These are phyloP conservation scores for Podospora sp. DNA, from an alignment of 495 filamentous ascomycete genomes.

Conservation along the genomic window DNA sequence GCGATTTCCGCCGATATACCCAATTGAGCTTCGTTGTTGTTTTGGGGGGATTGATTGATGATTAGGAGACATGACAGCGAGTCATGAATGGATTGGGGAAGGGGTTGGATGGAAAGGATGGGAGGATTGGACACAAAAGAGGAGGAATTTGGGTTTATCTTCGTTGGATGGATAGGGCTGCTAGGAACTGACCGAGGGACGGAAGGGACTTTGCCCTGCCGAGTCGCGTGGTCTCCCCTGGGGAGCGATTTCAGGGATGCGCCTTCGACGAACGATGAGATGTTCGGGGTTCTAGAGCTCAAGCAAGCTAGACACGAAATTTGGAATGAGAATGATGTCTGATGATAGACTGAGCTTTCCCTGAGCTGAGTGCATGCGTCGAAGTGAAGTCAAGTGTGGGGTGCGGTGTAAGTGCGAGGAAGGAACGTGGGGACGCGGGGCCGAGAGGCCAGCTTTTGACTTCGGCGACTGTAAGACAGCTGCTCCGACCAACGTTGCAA, in stretches of 20 bases:
- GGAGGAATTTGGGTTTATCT: neutral
- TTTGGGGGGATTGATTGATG: neutral
- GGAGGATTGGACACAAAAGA: constrained; percentile 12
- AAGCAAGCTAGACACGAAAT: constrained; percentile 18
- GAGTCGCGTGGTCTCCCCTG: neutral
- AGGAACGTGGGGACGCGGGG: neutral
- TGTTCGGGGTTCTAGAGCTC: constrained; percentile 9
- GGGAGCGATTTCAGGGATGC: neutral
- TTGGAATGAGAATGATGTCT: constrained; percentile 20
- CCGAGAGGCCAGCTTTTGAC: neutral
- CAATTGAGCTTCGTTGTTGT: constrained; percentile 25
- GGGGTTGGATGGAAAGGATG: neutral
- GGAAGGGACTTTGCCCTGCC: neutral
- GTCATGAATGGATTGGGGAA: neutral
- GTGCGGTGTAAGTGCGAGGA: neutral
- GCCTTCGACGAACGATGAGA: neutral
- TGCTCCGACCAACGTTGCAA: neutral
- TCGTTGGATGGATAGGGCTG: neutral
- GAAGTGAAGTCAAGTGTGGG: constrained; percentile 1
- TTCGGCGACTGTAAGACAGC: neutral
- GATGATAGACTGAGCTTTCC: constrained; percentile 15
- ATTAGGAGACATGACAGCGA: neutral
- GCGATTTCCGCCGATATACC: constrained; percentile 29
- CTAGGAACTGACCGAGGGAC: neutral
- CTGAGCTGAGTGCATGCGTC: neutral